phyloP scores from a whole-genome alignment of 2,329 filamentous ascomycete species.

The Colletotrichum eremochloae region DNA sequence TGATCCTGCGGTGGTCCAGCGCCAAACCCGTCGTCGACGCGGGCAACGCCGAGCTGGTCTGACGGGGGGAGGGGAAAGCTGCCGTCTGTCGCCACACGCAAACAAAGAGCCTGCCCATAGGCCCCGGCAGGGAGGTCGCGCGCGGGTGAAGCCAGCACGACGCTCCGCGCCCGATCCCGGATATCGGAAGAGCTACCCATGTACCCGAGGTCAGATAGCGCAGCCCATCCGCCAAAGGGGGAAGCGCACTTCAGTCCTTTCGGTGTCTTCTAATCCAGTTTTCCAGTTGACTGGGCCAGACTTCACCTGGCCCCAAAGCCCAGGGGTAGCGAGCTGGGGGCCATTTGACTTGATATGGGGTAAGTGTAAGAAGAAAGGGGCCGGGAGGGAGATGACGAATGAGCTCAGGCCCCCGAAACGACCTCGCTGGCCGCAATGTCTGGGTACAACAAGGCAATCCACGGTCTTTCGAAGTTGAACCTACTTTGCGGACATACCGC shows the following conservation, averaged over 20 bases:
- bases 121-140: background rate
- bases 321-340: background rate
- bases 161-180: background rate
- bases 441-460: background rate
- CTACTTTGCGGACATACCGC: background rate
- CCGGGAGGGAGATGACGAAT: background rate
- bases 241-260: background rate
- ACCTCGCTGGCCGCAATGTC: background rate
- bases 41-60: slow-evolving; percentile 71
- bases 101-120: background rate
- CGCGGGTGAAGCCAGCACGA: background rate
- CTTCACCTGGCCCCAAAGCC: background rate
- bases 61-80: slow-evolving; percentile 45
- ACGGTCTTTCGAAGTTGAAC: background rate
- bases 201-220: background rate
- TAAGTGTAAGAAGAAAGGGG: background rate
- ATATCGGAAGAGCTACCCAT: background rate
- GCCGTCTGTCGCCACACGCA: background rate
- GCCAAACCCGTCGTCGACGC: slow-evolving; percentile 71
- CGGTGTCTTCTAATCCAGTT: background rate
- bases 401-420: background rate
- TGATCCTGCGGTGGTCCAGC: slow-evolving; percentile 81
- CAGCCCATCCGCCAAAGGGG: background rate
- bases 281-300: too few species aligned
- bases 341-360: background rate